Evolutionary conservation across 495 filamentous ascomycete species (phyloP).

Genomic region (Talaromyces adpressus): DNA sequence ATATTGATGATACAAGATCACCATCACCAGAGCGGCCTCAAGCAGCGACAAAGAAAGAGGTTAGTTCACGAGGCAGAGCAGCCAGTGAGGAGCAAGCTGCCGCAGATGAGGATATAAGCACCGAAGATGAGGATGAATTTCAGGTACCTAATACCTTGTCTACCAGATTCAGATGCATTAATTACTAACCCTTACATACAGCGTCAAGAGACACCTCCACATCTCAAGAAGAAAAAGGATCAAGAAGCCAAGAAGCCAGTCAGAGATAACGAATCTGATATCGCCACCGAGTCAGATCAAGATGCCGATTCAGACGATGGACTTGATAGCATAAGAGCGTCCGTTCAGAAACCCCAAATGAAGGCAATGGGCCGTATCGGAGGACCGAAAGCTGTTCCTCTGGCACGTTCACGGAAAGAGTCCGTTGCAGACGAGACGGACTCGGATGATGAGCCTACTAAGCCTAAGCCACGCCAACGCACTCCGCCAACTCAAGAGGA

Average conservation of each 20-base stretch:
- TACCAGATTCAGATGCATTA: not conserved
- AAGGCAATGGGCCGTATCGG: conserved; percentile 4
- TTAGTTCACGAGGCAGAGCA: not conserved
- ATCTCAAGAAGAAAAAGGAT: conserved; percentile 16
- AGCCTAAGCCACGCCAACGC: not conserved
- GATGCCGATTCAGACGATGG: conserved; percentile 11
- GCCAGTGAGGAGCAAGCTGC: not conserved
- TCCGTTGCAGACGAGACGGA: not conserved
- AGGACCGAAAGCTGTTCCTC: not conserved
- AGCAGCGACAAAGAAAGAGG: not conserved
- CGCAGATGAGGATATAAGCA: conserved; percentile 3
- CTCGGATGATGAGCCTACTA: not conserved
- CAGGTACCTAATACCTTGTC: conserved; percentile 19
- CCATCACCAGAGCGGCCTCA: not conserved
- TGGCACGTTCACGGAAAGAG: not conserved
- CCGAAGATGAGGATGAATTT: conserved; percentile 18
- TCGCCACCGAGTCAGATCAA: conserved; percentile 4
- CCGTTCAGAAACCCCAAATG: not conserved
- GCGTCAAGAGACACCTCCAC: conserved; percentile 34
- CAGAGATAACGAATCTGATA: not conserved
- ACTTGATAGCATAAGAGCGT: not conserved
- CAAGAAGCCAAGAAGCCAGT: not conserved
- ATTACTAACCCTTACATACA: conserved; percentile 11
- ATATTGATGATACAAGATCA: not conserved
- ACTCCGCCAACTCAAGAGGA: not conserved